Conservation (phyloP, 768 basidiomycete genomes). For the Pulveroboletus sp. region DNA sequence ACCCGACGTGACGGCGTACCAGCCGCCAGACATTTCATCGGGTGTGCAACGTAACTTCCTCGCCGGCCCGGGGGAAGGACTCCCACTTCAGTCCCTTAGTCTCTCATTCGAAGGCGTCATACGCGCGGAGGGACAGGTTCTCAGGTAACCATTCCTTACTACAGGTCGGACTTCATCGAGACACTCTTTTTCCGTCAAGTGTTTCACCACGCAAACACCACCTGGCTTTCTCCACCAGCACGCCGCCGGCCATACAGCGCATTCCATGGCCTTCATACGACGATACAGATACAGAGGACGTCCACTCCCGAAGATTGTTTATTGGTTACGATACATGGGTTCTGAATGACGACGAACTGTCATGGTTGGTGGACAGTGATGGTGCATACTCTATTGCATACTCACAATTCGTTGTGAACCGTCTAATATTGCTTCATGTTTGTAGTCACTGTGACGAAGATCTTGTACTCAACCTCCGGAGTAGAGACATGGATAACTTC, state of each 20-base stretch:
- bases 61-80: slow-evolving; percentile 75
- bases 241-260: slow-evolving; percentile 72
- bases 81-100: slow-evolving; percentile 60
- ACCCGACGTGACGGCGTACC: slow-evolving; percentile 51
- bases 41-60: slow-evolving; percentile 63
- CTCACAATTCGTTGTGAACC: neutral
- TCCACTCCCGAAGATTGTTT: slow-evolving; percentile 31
- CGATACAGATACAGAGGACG: slow-evolving; percentile 34
- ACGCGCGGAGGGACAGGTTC: slow-evolving; percentile 65
- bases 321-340: slow-evolving; percentile 66
- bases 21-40: slow-evolving; percentile 42
- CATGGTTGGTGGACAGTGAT: slow-evolving; percentile 71
- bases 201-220: slow-evolving; percentile 69
- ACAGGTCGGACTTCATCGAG: neutral
- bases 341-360: slow-evolving; percentile 58
- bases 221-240: slow-evolving; percentile 68
- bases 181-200: slow-evolving; percentile 24
- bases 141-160: slow-evolving; percentile 46
- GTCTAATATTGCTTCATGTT: neutral
- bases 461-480: slow-evolving; percentile 53
- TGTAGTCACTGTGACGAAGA: slow-evolving; percentile 60
- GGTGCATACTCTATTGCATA: slow-evolving; percentile 39
- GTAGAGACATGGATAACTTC: slow-evolving; percentile 83
- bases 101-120: slow-evolving; percentile 80
- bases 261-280: slow-evolving; percentile 75